Evolutionary conservation across 2,329 filamentous ascomycete species (phyloP), one percentile per base, ranked within the genome.

Genomic region (Periglandula ipomoeae): DNA sequence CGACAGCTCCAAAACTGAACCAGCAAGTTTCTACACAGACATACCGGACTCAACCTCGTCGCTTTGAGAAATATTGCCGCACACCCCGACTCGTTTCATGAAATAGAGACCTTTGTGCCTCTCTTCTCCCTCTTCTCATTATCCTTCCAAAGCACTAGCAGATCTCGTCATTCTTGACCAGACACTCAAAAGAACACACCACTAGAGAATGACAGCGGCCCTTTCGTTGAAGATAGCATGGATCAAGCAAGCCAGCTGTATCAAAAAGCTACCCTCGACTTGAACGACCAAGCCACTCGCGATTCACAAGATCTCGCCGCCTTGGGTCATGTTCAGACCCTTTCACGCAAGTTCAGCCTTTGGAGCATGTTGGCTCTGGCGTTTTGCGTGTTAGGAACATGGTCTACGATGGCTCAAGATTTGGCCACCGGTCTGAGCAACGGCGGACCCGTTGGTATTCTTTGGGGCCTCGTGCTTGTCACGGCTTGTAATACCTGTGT

Each of bases 301-400:
- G 69, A 71, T 57, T 66, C 63, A 11, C 58, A 59, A 24, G 67
- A 70, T 48, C 67, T 71, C 22, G 69, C 69, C 24, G 60, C 60
- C 34, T 57, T 71, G 13, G 69, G 69, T 52, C 69, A 71, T 53
- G 59, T 58, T 39, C 64, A 71, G 58, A 56, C 56, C 15, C 63
- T 71, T 37, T 55, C 60, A 3, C 66, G 69, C 51, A 71, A 79
- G 55, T 80, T 81, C 58, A 69, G 68, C 58, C 60, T 72, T 6
- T 73, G 70, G 71, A 78, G 74, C 59, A 78, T 81, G 74, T 65
- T 81, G 10, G 71, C 74, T 19, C 67, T 81, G 19, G 73, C 76
- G 24, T 78, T 81, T 51, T 76, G 70, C 50, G 74, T 81, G 13
- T 64, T 80, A 26, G 76, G 76, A 50, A 80, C 77, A 4, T 81